Evolutionary conservation across 768 basidiomycete genomes (phyloP).

Genomic region (Coprinopsis cinerea): DNA sequence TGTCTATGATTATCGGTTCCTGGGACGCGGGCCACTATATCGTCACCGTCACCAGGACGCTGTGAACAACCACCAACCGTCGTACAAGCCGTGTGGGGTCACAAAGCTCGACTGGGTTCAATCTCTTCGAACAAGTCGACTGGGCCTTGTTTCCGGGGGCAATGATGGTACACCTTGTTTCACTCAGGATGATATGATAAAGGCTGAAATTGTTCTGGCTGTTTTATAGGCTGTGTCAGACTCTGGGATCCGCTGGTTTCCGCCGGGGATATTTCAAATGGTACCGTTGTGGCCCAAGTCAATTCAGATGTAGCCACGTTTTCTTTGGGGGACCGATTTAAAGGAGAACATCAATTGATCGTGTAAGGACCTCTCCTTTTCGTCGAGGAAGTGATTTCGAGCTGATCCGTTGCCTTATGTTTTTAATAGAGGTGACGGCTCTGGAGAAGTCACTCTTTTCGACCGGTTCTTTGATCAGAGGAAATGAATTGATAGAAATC

Average conservation of each 20-base stretch:
- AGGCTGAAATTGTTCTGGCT: neutral
- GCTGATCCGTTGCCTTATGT: neutral
- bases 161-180: slow-evolving; percentile 46
- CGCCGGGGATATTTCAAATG: slow-evolving; percentile 33
- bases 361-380: slow-evolving; percentile 47
- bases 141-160: slow-evolving; percentile 54
- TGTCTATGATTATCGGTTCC: slow-evolving; percentile 57
- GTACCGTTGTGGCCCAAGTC: slow-evolving; percentile 43
- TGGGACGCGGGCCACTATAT: slow-evolving; percentile 39
- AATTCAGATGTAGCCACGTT: slow-evolving; percentile 56
- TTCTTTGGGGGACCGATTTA: slow-evolving; percentile 47
- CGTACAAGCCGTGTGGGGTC: slow-evolving; percentile 39
- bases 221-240: slow-evolving; percentile 54
- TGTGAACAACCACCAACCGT: slow-evolving; percentile 27
- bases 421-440: slow-evolving; percentile 38
- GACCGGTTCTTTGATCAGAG: slow-evolving; percentile 17
- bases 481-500: neutral
- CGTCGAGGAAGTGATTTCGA: neutral
- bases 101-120: slow-evolving; percentile 50
- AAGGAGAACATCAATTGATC: slow-evolving; percentile 50
- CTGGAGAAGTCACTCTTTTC: slow-evolving; percentile 44
- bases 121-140: slow-evolving; percentile 21
- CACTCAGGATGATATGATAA: slow-evolving; percentile 6
- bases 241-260: slow-evolving; percentile 57
- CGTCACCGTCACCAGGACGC: slow-evolving; percentile 38